Evolutionary conservation across 2,329 filamentous ascomycete species (phyloP).

Genomic region (Coleophoma eucalyptorum): DNA sequence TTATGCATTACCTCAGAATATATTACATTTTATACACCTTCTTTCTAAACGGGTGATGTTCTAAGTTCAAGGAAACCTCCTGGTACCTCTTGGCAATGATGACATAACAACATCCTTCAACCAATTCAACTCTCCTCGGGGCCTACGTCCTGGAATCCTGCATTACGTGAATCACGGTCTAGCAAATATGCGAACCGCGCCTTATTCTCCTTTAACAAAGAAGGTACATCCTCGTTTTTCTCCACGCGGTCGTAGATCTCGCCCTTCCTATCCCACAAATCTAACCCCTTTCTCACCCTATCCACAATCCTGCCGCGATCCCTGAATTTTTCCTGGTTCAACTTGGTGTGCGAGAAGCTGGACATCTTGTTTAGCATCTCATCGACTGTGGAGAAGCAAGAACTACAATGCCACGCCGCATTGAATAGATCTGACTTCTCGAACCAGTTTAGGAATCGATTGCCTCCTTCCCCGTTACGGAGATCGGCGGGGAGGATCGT

Average conservation of each 20-base stretch:
- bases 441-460: conserved; percentile 16
- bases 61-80: too few species aligned
- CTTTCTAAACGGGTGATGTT: too few species aligned
- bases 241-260: conserved; percentile 33
- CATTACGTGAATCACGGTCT: conserved; percentile 17
- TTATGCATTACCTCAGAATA: too few species aligned
- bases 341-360: conserved; percentile 36
- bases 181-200: conserved; percentile 18
- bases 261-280: conserved; percentile 35
- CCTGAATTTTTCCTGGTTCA: conserved; percentile 35
- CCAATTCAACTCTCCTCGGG: not conserved
- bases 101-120: not conserved
- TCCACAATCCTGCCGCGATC: conserved; percentile 35
- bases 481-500: conserved; percentile 38
- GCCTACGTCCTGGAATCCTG: conserved; percentile 15
- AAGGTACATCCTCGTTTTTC: conserved; percentile 37
- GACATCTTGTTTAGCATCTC: conserved; percentile 38
- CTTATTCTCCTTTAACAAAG: conserved; percentile 28
- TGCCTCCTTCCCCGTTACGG: conserved; percentile 25
- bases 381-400: conserved; percentile 37
- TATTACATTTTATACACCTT: too few species aligned
- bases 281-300: conserved; percentile 36
- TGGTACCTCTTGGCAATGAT: too few species aligned
- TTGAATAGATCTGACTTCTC: conserved; percentile 32
- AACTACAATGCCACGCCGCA: conserved; percentile 43